Percentiles rank a stretch among this genome's conserved stretches.
These are phyloP conservation scores for Pyrus communis DNA, from an alignment of 306 rosid species.

Conservation along the genomic window DNA sequence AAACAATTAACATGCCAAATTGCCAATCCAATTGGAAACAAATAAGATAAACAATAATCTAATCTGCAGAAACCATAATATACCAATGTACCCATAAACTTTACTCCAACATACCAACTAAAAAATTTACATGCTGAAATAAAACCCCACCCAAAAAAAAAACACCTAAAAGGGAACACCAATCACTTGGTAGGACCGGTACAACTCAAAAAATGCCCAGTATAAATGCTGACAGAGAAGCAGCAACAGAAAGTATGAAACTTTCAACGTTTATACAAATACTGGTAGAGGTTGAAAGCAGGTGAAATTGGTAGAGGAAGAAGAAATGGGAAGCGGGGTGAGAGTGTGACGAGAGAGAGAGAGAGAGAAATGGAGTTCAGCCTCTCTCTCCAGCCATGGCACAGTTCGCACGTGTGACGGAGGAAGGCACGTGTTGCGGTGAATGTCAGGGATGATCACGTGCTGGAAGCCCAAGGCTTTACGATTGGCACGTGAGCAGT, in stretches of 20 bases:
- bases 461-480: slow-evolving; percentile 13
- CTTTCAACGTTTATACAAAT: not conserved
- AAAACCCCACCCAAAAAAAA: not conserved
- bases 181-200: not conserved
- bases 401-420: slow-evolving; percentile 13
- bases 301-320: not conserved
- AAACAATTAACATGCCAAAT: not conserved
- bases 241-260: not conserved
- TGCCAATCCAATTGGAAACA: not conserved
- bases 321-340: not conserved
- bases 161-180: not conserved
- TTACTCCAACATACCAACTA: not conserved
- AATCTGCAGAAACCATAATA: not conserved
- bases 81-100: not conserved
- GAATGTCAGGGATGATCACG: slow-evolving; percentile 34
- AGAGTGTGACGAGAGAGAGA: not conserved
- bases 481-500: slow-evolving; percentile 28
- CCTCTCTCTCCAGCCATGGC: not conserved
- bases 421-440: slow-evolving; percentile 10
- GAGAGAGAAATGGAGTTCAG: not conserved
- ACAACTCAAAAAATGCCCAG: not conserved
- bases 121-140: not conserved
- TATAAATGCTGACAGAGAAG: not conserved
- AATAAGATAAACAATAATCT: no score
- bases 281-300: not conserved